Evolutionary conservation across 352 stramenopile genomes (phyloP), one percentile per base, ranked within the genome.

Genomic region (Phytopythium kandeliae): DNA sequence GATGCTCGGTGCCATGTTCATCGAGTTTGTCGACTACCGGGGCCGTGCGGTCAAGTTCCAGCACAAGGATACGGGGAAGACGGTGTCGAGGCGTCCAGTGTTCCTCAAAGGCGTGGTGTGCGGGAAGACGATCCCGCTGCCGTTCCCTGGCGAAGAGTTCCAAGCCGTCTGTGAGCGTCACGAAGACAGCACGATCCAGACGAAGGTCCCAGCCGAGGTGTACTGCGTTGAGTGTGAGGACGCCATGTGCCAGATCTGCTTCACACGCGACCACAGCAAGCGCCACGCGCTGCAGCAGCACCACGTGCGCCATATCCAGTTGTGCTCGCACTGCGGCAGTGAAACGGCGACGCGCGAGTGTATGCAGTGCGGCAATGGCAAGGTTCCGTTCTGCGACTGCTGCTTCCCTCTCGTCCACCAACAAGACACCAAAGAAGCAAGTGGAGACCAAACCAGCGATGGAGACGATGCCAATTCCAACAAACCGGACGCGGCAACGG

Each of bases 191-290:
- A 63, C 55, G 0, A 49, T 53, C 7, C 17, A 45, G 15, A 61
- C 37, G 12, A 69, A 55, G 48, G 58, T 76, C 33, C 55, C 62
- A 1, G 76, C 79, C 0, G 46, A 69, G 13, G 55, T 86, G 3
- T 90, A 90, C 53, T 90, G 79, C 43, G 48, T 82, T 19, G 70
- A 86, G 40, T 90, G 79, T 43, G 79, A 90, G 63, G 74, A 86
- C 54, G 60, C 62, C 1, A 85, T 86, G 79, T 90, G 77, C 48
- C 41, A 38, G 10, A 48, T 67, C 13, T 90, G 79, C 48, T 90
- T 89, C 54, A 55, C 61, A 6, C 69, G 79, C 22, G 79, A 89
- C 43, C 79, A 90, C 48, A 65, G 58, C 26, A 74, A 67, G 28
- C 69, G 76, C 35, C 50, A 60, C 17, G 62, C 73, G 4, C 79